These are phyloP conservation scores for Oryza longistaminata DNA, from an alignment of 176 grass and related monocot genomes.

Conservation along the genomic window DNA sequence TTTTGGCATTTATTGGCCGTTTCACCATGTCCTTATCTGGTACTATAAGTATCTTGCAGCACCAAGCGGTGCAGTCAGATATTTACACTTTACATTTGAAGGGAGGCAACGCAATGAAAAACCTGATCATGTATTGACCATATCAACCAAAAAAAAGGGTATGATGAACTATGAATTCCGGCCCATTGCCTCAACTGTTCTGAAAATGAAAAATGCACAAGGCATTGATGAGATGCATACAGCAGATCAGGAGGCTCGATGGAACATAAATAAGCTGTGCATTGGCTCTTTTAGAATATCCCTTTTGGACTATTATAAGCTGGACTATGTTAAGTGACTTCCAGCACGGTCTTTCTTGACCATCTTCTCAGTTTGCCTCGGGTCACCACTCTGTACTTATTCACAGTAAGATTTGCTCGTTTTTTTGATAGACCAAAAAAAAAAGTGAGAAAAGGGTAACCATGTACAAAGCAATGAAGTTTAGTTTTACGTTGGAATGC, in stretches of 20 bases:
- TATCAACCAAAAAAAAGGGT: conserved; percentile 46
- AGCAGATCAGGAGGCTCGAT: conserved; percentile 35
- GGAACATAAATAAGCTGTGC: conserved; percentile 33
- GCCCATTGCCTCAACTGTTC: conserved; percentile 43
- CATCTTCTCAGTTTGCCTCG: conserved; percentile 28
- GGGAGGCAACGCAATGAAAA: neutral
- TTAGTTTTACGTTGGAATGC: conserved; percentile 22
- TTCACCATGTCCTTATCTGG: neutral
- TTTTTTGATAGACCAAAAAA: conserved; percentile 33
- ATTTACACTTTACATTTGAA: neutral
- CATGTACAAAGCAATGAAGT: conserved; percentile 38
- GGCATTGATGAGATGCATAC: conserved; percentile 20
- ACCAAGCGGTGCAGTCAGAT: neutral
- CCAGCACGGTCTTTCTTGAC: conserved; percentile 22
- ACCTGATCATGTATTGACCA: neutral
- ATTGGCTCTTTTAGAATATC: conserved; percentile 17
- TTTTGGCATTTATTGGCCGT: neutral
- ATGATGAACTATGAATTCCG: conserved; percentile 21
- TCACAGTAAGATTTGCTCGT: conserved; percentile 22
- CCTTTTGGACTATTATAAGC: conserved; percentile 29
- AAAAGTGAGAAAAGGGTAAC: conserved; percentile 20
- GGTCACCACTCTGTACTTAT: conserved; percentile 36
- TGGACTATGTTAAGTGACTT: conserved; percentile 22
- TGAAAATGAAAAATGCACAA: conserved; percentile 1
- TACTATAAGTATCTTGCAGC: neutral